A percentile compares a stretch with the other conserved stretches of the same genome.
phyloP scores from a whole-genome alignment of 306 rosid species.

The Hylodesmum podocarpum region DNA sequence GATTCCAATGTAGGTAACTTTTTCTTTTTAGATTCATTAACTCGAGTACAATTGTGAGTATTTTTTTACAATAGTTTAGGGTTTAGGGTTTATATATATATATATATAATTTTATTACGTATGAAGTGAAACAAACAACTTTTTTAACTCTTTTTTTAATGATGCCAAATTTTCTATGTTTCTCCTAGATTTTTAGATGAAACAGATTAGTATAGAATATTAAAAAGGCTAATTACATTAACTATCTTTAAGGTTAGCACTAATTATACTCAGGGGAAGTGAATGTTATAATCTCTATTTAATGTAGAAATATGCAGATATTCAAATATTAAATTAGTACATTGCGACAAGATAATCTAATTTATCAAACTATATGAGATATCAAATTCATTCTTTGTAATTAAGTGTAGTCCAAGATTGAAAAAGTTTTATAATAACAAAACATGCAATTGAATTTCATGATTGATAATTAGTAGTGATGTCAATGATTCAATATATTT shows the following conservation, averaged over 20 bases:
- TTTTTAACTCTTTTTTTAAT: no score
- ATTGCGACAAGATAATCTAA: neutral
- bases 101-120: no score
- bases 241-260: neutral
- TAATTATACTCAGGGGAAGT: neutral
- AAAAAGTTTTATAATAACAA: neutral
- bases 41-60: neutral
- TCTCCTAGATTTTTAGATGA: neutral
- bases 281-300: neutral
- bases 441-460: neutral
- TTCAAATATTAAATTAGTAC: neutral
- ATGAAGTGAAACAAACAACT: neutral
- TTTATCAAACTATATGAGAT: neutral
- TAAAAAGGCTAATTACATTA: neutral
- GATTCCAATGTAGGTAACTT: neutral
- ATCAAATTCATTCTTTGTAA: neutral
- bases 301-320: neutral
- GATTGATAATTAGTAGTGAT: neutral
- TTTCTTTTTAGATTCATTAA: neutral
- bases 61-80: no score
- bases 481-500: neutral
- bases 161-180: no score
- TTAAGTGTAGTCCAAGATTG: neutral
- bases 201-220: neutral
- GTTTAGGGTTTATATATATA: no score